These are phyloP conservation scores for Clitopilus hobsonii DNA, from an alignment of 768 basidiomycete species.

Conservation along the genomic window DNA sequence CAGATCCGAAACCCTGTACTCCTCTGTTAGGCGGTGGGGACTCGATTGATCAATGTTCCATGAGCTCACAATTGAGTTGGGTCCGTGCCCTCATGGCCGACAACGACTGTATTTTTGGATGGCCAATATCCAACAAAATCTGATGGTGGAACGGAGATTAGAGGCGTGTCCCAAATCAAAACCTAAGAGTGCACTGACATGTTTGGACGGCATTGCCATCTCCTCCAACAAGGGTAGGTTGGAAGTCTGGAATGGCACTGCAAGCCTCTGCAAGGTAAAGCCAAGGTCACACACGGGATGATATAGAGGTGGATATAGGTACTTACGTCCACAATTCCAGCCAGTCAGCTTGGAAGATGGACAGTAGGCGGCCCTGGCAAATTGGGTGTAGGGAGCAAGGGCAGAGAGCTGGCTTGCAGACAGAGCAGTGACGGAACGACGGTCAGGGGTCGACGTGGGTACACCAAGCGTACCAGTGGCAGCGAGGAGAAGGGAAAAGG, in stretches of 20 bases:
- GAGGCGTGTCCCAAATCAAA: too few species aligned
- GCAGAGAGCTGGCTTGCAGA: constrained; percentile 26
- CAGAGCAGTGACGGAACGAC: constrained; percentile 17
- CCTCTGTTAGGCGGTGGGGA: not conserved
- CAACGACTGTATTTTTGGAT: constrained; percentile 42
- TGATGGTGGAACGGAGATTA: too few species aligned
- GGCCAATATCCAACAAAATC: constrained; percentile 57
- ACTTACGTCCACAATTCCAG: constrained; percentile 43
- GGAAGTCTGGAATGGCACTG: constrained; percentile 32
- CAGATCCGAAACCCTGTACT: constrained; percentile 38
- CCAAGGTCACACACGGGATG: too few species aligned
- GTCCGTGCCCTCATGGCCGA: constrained; percentile 59
- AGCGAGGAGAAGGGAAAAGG: constrained; percentile 5
- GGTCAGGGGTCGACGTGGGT: constrained; percentile 6
- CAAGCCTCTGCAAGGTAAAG: constrained; percentile 31
- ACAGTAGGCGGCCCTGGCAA: constrained; percentile 56
- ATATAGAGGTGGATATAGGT: too few species aligned
- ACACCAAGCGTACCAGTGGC: constrained; percentile 5
- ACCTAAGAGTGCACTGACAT: too few species aligned
- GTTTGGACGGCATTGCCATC: constrained; percentile 43
- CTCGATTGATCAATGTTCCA: not conserved
- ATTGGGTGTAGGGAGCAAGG: constrained; percentile 44
- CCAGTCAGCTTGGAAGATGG: constrained; percentile 24
- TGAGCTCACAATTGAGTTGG: constrained; percentile 48
- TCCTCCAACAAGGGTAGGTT: constrained; percentile 41